Conservation (phyloP, 139 green algal genomes). For the Pleodorina starrii region DNA sequence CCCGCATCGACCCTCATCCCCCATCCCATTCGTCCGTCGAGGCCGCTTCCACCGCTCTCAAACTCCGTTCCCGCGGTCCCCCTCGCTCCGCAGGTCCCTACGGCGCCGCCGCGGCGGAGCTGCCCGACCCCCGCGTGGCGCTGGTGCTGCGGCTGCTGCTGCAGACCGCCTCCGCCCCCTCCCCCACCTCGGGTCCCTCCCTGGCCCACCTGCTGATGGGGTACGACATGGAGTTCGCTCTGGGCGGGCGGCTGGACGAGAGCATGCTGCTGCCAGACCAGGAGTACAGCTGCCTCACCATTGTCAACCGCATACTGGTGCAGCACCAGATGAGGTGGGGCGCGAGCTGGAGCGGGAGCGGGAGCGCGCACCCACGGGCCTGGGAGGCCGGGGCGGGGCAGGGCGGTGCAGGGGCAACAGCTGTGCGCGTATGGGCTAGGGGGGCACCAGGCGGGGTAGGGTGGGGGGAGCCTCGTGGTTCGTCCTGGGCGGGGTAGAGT, state of each 20-base stretch:
- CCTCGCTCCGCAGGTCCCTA: background rate
- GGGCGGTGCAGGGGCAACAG: too few species aligned
- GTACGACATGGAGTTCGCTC: constrained; percentile 75
- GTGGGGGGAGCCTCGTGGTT: too few species aligned
- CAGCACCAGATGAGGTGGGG: constrained; percentile 45
- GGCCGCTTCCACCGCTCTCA: too few species aligned
- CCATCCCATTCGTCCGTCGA: too few species aligned
- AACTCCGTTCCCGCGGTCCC: too few species aligned
- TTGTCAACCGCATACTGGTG: constrained; percentile 59
- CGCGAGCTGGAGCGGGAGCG: background rate
- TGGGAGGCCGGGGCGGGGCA: too few species aligned
- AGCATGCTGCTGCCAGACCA: constrained; percentile 51
- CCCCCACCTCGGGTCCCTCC: constrained; percentile 65
- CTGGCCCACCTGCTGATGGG: constrained; percentile 86
- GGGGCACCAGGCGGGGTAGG: too few species aligned
- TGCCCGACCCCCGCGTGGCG: constrained; percentile 38
- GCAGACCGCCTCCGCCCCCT: background rate
- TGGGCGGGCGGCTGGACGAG: constrained; percentile 47
- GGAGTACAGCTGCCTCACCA: constrained; percentile 71
- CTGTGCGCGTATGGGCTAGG: too few species aligned
- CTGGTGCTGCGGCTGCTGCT: constrained; percentile 55
- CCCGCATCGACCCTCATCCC: too few species aligned
- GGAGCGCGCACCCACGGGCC: too few species aligned
- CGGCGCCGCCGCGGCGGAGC: background rate
- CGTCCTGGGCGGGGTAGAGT: too few species aligned